These are phyloP conservation scores for Fusarium oligoseptatum DNA, from an alignment of 2,329 filamentous ascomycete species.

Conservation along the genomic window DNA sequence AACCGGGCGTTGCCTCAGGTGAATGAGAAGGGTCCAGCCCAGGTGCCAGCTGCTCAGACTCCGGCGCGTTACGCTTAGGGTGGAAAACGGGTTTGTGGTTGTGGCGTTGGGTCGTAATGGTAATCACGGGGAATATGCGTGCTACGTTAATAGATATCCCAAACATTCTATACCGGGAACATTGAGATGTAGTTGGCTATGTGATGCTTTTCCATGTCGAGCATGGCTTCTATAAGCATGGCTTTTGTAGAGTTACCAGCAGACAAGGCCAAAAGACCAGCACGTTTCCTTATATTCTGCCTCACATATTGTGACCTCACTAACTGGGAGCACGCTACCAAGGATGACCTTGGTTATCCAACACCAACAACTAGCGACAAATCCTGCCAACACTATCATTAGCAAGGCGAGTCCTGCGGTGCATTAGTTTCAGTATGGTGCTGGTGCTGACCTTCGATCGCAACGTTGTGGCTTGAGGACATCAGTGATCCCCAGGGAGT, in stretches of 20 bases:
- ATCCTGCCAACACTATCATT: no score
- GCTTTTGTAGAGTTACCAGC: neutral
- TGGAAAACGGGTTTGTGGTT: neutral
- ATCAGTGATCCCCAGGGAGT: no score
- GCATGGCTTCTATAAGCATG: neutral
- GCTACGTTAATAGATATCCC: neutral
- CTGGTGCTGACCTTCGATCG: no score
- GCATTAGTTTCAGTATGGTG: no score
- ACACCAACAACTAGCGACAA: no score
- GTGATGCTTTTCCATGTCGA: neutral
- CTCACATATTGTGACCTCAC: neutral
- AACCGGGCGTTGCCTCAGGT: constrained; percentile 15
- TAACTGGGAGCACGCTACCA: no score
- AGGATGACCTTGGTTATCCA: no score
- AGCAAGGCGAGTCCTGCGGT: no score
- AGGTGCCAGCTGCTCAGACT: constrained; percentile 11
- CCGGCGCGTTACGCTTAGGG: constrained; percentile 27
- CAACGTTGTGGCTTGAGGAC: no score
- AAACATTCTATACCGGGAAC: neutral
- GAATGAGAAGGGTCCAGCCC: constrained; percentile 25
- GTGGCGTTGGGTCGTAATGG: neutral
- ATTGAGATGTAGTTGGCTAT: neutral
- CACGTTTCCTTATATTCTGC: neutral
- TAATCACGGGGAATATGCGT: neutral
- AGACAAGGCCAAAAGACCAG: neutral